phyloP scores from a whole-genome alignment of 148 eudicot genomes.

The Diospyros kaki region DNA sequence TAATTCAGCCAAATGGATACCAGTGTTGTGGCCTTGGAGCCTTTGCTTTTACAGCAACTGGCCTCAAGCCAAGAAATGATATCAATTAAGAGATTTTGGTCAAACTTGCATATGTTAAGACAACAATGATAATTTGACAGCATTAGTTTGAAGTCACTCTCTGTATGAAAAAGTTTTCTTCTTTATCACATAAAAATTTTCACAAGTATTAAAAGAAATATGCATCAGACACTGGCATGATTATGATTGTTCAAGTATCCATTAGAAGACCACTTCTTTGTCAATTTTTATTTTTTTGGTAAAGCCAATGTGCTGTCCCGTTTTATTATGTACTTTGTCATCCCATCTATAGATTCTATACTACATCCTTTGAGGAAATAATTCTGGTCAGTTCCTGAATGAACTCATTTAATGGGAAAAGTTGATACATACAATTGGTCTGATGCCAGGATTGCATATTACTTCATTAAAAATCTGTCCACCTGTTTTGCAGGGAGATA shows the following conservation, averaged over 20 bases:
- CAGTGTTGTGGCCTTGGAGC: neutral
- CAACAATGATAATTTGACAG: neutral
- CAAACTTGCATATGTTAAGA: conserved; percentile 2
- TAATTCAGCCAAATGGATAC: neutral
- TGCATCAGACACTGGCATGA: neutral
- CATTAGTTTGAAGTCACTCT: neutral
- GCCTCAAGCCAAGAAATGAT: neutral
- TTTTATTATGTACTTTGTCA: neutral
- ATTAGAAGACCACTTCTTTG: neutral
- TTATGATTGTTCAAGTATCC: neutral
- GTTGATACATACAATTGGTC: neutral
- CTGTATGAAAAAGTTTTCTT: neutral
- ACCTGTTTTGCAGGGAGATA: conserved; percentile 55
- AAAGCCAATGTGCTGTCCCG: neutral
- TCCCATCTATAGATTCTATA: too few species aligned
- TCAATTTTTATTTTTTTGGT: neutral
- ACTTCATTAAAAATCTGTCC: neutral
- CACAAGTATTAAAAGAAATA: neutral
- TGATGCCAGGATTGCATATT: neutral
- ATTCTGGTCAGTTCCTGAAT: too few species aligned
- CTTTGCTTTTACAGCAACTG: neutral
- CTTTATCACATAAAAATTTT: neutral
- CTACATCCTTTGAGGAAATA: too few species aligned
- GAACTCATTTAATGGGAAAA: neutral
- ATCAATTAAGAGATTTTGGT: neutral